These are phyloP conservation scores for Talaromyces sp. DNA, from an alignment of 2,329 filamentous ascomycete species.

Conservation along the genomic window DNA sequence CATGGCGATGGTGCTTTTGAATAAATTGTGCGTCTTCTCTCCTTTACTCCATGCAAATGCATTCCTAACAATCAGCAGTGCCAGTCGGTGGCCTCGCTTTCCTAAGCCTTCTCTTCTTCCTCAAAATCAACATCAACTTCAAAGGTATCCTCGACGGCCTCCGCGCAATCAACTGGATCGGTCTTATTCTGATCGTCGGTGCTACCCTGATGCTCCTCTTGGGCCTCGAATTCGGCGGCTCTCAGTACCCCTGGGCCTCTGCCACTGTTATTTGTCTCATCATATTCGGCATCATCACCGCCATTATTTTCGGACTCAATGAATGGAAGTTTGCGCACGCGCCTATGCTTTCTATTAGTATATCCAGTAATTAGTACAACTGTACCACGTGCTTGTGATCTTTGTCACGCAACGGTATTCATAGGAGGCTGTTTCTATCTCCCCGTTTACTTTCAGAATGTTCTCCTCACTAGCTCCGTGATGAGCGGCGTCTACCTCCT, in stretches of 20 bases:
- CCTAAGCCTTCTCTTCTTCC: slow-evolving; percentile 53
- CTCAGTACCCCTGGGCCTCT: slow-evolving; percentile 58
- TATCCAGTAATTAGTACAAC: slow-evolving; percentile 41
- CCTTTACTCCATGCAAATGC: not conserved
- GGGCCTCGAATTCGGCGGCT: slow-evolving; percentile 60
- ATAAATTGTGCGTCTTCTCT: not conserved
- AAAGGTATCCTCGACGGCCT: slow-evolving; percentile 55
- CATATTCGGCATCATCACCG: slow-evolving; percentile 47
- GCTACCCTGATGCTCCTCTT: slow-evolving; percentile 50
- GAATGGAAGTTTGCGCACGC: slow-evolving; percentile 34
- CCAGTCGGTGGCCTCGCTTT: slow-evolving; percentile 53
- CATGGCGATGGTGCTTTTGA: not conserved
- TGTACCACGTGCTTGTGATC: slow-evolving; percentile 53
- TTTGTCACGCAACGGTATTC: slow-evolving; percentile 73
- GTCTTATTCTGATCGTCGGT: slow-evolving; percentile 48
- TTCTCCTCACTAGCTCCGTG: slow-evolving; percentile 66
- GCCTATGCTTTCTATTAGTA: slow-evolving; percentile 44
- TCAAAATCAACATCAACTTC: slow-evolving; percentile 56
- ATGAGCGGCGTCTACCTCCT: slow-evolving; percentile 72
- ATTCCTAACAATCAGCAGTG: not conserved
- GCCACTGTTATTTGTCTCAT: slow-evolving; percentile 56
- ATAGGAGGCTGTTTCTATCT: slow-evolving; percentile 77
- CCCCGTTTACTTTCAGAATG: slow-evolving; percentile 79
- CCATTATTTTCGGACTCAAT: slow-evolving; percentile 32
- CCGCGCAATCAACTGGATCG: slow-evolving; percentile 53